Conservation (phyloP, 805 yeast species). For the Candida namnaoensis region DNA sequence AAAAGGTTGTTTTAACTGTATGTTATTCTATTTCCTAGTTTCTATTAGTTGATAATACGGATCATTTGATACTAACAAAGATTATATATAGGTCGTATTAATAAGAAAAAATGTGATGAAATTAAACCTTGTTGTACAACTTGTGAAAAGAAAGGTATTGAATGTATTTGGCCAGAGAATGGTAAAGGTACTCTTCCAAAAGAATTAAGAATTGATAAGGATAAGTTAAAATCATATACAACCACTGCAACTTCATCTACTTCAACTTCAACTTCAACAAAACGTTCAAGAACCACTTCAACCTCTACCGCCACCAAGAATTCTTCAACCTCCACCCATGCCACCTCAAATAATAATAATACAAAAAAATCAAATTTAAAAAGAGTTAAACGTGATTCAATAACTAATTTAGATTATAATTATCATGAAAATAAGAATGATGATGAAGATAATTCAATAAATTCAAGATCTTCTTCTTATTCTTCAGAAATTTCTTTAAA, state of each 20-base stretch:
- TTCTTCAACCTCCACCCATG: too few relatives aligned
- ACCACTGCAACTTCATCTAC: background rate
- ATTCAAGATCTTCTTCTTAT: too few relatives aligned
- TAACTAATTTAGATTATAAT: too few relatives aligned
- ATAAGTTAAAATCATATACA: background rate
- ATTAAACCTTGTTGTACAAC: conserved; percentile 30
- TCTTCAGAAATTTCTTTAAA: too few relatives aligned
- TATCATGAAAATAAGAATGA: too few relatives aligned
- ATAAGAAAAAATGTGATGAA: conserved; percentile 61
- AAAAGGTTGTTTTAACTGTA: background rate
- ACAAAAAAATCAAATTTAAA: too few relatives aligned
- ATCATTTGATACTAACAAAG: too few relatives aligned
- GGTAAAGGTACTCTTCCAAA: conserved; percentile 9
- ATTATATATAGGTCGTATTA: conserved; percentile 31
- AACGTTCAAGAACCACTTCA: background rate
- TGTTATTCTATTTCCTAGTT: too few relatives aligned
- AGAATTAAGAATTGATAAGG: background rate
- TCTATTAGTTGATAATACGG: too few relatives aligned
- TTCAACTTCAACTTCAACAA: background rate
- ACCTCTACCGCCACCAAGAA: background rate
- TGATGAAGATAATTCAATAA: too few relatives aligned
- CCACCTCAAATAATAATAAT: too few relatives aligned
- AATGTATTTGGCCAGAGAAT: conserved; percentile 18
- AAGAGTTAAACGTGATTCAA: too few relatives aligned
- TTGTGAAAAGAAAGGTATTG: conserved; percentile 27